These are phyloP conservation scores for Calonectria montana DNA, from an alignment of 2,329 filamentous ascomycete species.

Conservation along the genomic window DNA sequence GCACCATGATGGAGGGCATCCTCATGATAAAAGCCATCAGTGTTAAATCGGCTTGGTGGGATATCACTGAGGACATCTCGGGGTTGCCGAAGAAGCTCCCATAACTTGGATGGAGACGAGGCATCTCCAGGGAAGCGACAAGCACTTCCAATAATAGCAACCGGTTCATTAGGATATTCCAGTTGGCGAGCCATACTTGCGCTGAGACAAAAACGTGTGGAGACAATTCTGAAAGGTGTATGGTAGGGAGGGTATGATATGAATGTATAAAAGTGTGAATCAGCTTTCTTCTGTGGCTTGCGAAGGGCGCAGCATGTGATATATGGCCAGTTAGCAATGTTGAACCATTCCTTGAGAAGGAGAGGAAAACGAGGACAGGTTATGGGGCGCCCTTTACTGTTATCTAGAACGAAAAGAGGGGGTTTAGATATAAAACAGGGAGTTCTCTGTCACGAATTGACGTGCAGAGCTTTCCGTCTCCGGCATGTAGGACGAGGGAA, in stretches of 20 bases:
- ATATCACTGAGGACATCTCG: neutral
- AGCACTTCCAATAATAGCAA: neutral
- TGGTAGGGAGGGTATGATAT: neutral
- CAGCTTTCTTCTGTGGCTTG: neutral
- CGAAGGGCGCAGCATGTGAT: neutral
- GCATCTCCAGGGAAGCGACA: neutral
- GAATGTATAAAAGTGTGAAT: neutral
- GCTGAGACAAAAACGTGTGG: neutral
- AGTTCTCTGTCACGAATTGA: neutral
- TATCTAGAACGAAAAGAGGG: neutral
- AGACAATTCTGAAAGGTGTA: neutral
- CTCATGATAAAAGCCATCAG: constrained; percentile 30
- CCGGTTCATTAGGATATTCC: neutral
- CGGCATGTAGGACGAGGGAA: neutral
- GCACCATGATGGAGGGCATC: constrained; percentile 38
- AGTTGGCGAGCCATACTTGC: neutral
- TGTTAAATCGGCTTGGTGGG: constrained; percentile 24
- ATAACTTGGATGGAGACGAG: neutral
- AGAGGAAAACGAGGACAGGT: neutral
- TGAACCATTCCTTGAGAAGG: neutral
- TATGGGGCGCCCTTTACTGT: neutral
- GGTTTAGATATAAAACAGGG: neutral
- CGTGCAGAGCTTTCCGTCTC: neutral
- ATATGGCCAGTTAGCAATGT: neutral
- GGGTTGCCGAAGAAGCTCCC: neutral